Base-by-base conservation (phyloP, 2,329 filamentous ascomycete species). In the Venturia effusa region DNA sequence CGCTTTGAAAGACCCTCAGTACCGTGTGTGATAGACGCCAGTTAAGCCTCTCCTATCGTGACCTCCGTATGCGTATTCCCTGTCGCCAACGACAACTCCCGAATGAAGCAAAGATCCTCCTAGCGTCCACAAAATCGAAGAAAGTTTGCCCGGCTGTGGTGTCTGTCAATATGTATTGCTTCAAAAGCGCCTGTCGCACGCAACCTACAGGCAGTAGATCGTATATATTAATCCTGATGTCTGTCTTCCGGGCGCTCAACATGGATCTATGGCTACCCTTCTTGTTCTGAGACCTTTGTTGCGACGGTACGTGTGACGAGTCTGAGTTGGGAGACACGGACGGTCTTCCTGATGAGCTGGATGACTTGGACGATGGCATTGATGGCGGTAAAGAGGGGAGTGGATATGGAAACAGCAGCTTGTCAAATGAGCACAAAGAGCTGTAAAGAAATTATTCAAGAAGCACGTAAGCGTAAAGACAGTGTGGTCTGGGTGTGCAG, bases 31-130 rank as follows among this genome's bases (percentile, higher is more conserved):
- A 77, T 94, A 95, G 10, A 95, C 90, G 60, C 90, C 90, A 4
- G 88, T 93, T 64, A 87, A 74, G 30, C 83, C 83, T 61, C 78
- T 83, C 68, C 83, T 83, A 71, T 90, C 85, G 73, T 95, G 90
- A 1, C 90, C 90, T 54, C 90, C 90, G 70, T 90, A 95, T 27
- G 90, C 90, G 72, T 94, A 95, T 78, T 95, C 90, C 67, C 81
- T 84, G 68, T 87, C 84, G 72, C 87, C 87, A 75, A 94, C 90
- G 48, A 92, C 89, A 63, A 95, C 88, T 62, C 89, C 90, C 0
- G 90, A 90, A 73, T 95, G 90, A 5, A 94, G 83, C 40, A 95
- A 84, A 5, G 87, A 89, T 57, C 87, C 83, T 65, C 90, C 90
- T 63, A 93, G 73, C 24, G 85, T 83, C 90, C 90, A 95, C 37